Evolutionary conservation across 208 protist species (phyloP), one percentile per base, ranked within the genome.

Genomic region (Acanthamoeba divionensis): DNA sequence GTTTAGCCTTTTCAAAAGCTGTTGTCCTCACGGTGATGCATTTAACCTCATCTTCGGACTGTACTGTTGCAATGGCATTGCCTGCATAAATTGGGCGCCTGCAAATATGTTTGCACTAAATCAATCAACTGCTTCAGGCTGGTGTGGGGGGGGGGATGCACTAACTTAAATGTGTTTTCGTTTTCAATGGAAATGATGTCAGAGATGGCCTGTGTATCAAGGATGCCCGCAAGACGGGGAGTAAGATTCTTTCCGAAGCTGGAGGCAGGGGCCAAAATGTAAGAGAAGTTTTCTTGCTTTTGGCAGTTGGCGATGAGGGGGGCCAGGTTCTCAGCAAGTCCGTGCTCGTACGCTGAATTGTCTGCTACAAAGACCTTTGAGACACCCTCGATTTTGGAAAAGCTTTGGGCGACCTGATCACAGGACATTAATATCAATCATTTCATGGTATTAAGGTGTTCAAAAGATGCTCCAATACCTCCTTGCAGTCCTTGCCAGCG

Each of bases 71-170:
- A 62, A 99, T 94, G 24, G 98, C 98, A 92, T 99, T 99, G 48
- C 98, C 93, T 31, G 98, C 98, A 93, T 99, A 99, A 79, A 98
- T 98, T 33, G 97, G 96, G 21, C 98, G 97, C 18, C 97, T 95
- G 93, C 48, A 52, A 15, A 36, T 21, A 21, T 41, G 0, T 48
- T 31, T 15, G 21, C 48, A 55, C 31, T 31, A 31, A 5, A 10
- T 9, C 62, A 31, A 67, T 67, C 62, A 67, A 24, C n/a, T n/a
- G n/a, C n/a, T n/a, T n/a, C n/a, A n/a, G n/a, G n/a, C n/a, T n/a
- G n/a, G n/a, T n/a, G n/a, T n/a, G n/a, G n/a, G n/a, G n/a, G n/a
- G n/a, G n/a, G n/a, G n/a, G n/a, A n/a, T n/a, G 8, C 26, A 1
- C 48, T 2, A 18, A 83, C 73, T 50, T 73, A 57, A 99, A 99